Percentiles rank a stretch among this genome's conserved stretches.
Evolutionary conservation across 2,329 filamentous ascomycete genomes (phyloP).

Genomic region (Fusarium pseudocircinatum): DNA sequence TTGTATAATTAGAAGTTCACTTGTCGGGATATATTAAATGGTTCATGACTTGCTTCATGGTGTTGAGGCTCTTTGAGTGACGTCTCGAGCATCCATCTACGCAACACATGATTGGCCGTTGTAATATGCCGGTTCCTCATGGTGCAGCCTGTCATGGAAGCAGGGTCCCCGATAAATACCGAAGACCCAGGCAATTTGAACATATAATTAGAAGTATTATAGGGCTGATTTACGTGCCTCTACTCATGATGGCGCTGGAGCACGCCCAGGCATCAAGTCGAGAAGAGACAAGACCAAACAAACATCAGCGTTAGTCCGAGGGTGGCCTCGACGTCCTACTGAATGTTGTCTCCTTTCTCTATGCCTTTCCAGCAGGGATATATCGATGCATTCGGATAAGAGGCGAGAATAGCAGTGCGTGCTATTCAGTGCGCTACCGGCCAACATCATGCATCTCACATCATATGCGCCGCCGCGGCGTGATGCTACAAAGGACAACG

Average conservation of each 20-base stretch:
- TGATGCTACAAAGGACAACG: neutral
- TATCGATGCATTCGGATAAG: neutral
- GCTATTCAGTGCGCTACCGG: conserved; percentile 19
- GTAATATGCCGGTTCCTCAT: neutral
- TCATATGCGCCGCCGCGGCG: conserved; percentile 17
- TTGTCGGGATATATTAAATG: neutral
- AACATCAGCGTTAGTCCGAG: conserved; percentile 8
- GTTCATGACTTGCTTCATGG: conserved; percentile 18
- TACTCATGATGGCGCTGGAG: neutral
- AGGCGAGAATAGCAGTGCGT: neutral
- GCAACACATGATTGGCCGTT: conserved; percentile 30
- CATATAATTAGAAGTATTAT: neutral
- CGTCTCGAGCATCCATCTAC: conserved; percentile 6
- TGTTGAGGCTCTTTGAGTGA: conserved; percentile 42
- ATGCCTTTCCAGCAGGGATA: neutral
- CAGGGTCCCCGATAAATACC: neutral
- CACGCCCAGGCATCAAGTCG: neutral
- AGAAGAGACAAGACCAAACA: conserved; percentile 6
- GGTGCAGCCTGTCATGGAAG: neutral
- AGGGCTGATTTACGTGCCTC: neutral
- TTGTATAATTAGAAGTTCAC: conserved; percentile 11
- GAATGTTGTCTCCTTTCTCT: conserved; percentile 18
- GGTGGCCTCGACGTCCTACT: neutral
- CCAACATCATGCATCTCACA: conserved; percentile 21
- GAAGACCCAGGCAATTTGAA: neutral